These are phyloP conservation scores for Nannochloropsis salina DNA, from an alignment of 108 stramenopile species.

Conservation along the genomic window DNA sequence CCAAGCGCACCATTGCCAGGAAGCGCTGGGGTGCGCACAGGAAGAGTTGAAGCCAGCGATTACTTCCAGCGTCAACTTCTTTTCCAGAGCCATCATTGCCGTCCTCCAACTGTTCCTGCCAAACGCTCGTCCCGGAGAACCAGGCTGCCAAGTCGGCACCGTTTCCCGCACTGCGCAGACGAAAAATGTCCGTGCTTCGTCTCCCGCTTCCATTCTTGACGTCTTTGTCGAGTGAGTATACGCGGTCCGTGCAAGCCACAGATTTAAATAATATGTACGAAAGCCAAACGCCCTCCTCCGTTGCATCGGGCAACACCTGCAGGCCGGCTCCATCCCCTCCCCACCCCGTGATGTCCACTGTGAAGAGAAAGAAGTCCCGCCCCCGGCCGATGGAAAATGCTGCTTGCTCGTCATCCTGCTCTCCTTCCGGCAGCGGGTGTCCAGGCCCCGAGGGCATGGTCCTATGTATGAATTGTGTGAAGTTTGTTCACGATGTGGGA, in stretches of 20 bases:
- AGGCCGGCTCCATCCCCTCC: not conserved
- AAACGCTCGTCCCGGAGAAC: not conserved
- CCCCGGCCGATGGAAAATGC: not conserved
- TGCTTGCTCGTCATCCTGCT: not conserved
- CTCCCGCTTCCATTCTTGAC: not conserved
- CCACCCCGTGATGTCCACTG: not conserved
- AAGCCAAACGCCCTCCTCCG: not conserved
- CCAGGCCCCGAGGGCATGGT: not conserved
- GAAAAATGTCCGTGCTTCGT: constrained; percentile 2
- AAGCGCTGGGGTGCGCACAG: not conserved
- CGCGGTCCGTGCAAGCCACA: not conserved
- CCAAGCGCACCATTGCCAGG: not conserved
- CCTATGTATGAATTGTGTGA: not conserved
- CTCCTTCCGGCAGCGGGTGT: not conserved
- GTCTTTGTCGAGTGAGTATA: not conserved
- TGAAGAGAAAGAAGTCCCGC: not conserved
- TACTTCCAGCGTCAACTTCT: not conserved
- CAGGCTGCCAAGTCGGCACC: not conserved
- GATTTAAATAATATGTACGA: not conserved
- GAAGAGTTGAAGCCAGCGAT: not conserved
- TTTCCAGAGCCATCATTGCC: not conserved
- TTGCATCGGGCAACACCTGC: not conserved
- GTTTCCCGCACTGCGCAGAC: not conserved
- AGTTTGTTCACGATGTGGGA: too few species aligned
- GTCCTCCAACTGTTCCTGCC: not conserved